Percentiles rank a stretch among this genome's conserved stretches.
These are phyloP conservation scores for Rhodotorula glutinis DNA, from an alignment of 1,284 basidiomycete species.

Conservation along the genomic window DNA sequence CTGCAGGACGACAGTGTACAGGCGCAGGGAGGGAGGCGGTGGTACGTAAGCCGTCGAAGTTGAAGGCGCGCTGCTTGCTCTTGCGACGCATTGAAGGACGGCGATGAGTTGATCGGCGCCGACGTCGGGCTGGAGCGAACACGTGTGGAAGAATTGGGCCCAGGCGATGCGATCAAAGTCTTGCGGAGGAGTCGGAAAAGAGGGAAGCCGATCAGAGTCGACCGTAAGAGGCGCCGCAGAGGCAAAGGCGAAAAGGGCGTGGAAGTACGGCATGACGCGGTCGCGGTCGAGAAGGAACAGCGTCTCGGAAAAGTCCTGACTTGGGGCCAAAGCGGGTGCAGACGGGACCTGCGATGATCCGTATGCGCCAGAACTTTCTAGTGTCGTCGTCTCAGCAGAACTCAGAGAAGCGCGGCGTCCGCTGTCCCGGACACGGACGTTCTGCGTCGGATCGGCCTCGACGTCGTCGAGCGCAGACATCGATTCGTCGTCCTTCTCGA, in stretches of 20 bases:
- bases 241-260: background rate
- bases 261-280: conserved; percentile 10
- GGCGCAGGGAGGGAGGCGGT: background rate
- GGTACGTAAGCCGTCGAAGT: background rate
- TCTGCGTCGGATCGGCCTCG: background rate
- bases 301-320: background rate
- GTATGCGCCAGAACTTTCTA: no score
- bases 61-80: background rate
- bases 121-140: conserved; percentile 4
- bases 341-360: no score
- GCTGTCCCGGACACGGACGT: background rate
- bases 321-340: no score
- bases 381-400: no score
- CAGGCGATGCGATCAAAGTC: conserved; percentile 17
- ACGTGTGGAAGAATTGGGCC: conserved; percentile 12
- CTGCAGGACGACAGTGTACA: conserved; percentile 26
- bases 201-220: background rate
- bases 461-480: background rate
- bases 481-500: background rate
- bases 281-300: conserved; percentile 1
- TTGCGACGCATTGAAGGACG: conserved; percentile 12
- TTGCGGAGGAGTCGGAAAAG: conserved; percentile 7
- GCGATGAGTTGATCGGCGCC: background rate
- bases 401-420: no score
- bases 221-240: no score